Conservation (phyloP, 768 basidiomycete species). For the Stropharia rugosoannulata region DNA sequence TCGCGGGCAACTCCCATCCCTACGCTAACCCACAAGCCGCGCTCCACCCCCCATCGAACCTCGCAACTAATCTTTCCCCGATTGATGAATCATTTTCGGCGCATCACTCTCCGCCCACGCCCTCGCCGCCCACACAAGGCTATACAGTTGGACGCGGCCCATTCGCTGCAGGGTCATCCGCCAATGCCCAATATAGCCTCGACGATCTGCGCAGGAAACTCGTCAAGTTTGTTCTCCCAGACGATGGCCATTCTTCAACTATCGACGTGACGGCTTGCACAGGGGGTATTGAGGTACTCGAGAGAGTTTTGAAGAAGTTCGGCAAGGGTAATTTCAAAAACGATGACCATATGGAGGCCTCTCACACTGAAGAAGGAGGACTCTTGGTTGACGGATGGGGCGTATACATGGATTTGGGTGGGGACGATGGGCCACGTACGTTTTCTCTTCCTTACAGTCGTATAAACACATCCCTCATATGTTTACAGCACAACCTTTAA, state of each 20-base stretch:
- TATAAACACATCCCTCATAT: constrained; percentile 1
- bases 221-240: constrained; percentile 86
- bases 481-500: constrained; percentile 65
- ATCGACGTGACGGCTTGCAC: constrained; percentile 81
- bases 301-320: constrained; percentile 89
- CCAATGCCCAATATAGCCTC: constrained; percentile 19
- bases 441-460: constrained; percentile 14
- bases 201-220: constrained; percentile 75
- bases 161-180: constrained; percentile 47
- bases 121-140: constrained; percentile 47
- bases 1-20: constrained; percentile 53
- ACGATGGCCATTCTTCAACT: constrained; percentile 74
- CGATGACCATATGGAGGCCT: constrained; percentile 47
- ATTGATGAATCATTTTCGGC: constrained; percentile 64
- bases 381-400: constrained; percentile 90
- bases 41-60: constrained; percentile 32
- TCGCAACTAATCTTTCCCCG: constrained; percentile 58
- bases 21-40: constrained; percentile 56
- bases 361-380: constrained; percentile 72
- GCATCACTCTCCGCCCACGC: constrained; percentile 34
- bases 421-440: constrained; percentile 53
- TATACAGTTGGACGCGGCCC: constrained; percentile 64
- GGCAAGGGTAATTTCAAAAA: constrained; percentile 56
- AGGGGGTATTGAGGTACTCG: constrained; percentile 84
- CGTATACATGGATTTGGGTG: constrained; percentile 67